phyloP scores from a whole-genome alignment of 2,329 filamentous ascomycete species.

The Fusarium hostae region DNA sequence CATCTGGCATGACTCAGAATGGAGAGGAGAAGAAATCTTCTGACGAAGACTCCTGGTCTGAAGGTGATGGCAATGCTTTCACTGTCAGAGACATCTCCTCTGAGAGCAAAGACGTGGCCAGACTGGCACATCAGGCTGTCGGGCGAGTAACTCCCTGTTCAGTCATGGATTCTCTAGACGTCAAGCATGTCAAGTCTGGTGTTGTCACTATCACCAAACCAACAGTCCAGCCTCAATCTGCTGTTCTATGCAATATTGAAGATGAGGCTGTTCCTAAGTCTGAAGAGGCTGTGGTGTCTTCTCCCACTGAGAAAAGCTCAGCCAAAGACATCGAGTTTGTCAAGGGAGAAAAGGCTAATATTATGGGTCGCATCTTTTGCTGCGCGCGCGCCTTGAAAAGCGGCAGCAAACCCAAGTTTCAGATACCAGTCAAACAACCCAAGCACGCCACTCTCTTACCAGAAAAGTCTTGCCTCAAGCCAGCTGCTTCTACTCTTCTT shows the following conservation, averaged over 20 bases:
- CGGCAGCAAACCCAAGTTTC: not conserved
- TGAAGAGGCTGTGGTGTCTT: no score
- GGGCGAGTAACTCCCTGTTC: not conserved
- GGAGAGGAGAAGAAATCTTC: fast-evolving
- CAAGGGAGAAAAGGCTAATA: fast-evolving
- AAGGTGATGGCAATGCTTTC: no score
- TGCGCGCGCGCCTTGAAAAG: not conserved
- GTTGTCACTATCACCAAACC: not conserved
- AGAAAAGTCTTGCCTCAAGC: constrained; percentile 1
- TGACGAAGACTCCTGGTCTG: not conserved
- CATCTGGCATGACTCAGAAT: no score
- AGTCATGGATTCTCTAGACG: not conserved
- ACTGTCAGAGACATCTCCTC: no score
- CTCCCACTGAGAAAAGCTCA: not conserved
- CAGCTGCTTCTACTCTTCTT: not conserved
- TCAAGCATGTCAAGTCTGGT: not conserved
- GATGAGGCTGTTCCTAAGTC: not conserved
- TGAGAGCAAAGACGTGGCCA: not conserved
- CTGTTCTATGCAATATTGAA: fast-evolving
- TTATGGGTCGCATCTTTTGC: not conserved
- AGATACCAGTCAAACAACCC: not conserved
- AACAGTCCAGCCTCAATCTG: not conserved
- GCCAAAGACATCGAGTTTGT: no score
- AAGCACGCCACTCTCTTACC: not conserved
- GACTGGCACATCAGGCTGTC: not conserved